These are phyloP conservation scores for Penicillium macrosclerotiorum DNA, from an alignment of 495 filamentous ascomycete species.

Conservation along the genomic window DNA sequence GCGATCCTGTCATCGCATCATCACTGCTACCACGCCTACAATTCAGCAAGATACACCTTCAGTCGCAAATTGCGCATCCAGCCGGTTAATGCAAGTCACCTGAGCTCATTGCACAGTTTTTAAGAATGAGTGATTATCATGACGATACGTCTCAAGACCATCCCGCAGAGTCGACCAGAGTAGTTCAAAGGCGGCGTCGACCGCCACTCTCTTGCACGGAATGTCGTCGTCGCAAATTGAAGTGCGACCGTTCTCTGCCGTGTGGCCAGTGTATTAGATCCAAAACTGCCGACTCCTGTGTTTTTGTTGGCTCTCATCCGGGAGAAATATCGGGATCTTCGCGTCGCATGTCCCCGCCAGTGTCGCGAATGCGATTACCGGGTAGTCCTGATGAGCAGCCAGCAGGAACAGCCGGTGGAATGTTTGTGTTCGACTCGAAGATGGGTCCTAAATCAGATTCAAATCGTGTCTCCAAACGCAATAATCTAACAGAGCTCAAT, in stretches of 20 bases:
- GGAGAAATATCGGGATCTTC: constrained; percentile 9
- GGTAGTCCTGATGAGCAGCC: constrained; percentile 16
- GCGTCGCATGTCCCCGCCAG: constrained; percentile 12
- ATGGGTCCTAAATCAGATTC: constrained; percentile 22
- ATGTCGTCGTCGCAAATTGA: constrained; percentile 67
- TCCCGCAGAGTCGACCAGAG: constrained; percentile 12
- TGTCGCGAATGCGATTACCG: constrained; percentile 17
- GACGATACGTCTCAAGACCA: constrained; percentile 6
- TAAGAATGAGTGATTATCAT: constrained; percentile 6
- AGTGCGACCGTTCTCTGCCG: constrained; percentile 64
- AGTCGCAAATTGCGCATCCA: neutral
- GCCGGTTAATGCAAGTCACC: neutral
- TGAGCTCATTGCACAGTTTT: neutral
- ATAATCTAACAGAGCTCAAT: constrained; percentile 31
- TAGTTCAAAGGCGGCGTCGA: constrained; percentile 33
- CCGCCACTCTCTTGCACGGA: constrained; percentile 43
- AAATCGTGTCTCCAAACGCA: constrained; percentile 29
- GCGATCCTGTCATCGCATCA: too few relatives aligned
- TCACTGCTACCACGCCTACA: too few relatives aligned
- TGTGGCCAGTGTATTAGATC: constrained; percentile 63
- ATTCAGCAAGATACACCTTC: neutral
- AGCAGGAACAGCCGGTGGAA: constrained; percentile 20
- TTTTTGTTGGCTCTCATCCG: constrained; percentile 30
- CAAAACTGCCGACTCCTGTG: constrained; percentile 35
- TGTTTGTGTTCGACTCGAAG: constrained; percentile 43